These are phyloP conservation scores for Balakata baccata DNA, from an alignment of 345 rosid genomes.

Conservation along the genomic window DNA sequence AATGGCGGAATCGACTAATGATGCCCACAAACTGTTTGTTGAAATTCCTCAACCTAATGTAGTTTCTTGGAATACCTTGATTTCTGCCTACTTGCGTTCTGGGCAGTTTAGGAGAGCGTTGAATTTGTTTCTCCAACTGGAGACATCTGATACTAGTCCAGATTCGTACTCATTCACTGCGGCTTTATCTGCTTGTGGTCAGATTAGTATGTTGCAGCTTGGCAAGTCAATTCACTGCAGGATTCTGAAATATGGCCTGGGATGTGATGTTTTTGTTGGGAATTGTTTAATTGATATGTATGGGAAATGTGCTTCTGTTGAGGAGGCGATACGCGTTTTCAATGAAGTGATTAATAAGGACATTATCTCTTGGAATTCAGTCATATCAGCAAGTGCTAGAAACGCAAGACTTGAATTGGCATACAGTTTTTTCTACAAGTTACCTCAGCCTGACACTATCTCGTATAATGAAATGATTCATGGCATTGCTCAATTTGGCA, in stretches of 20 bases:
- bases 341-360: constrained; percentile 49
- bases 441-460: constrained; percentile 66
- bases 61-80: constrained; percentile 73
- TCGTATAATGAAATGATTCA: constrained; percentile 68
- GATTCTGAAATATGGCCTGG: constrained; percentile 53
- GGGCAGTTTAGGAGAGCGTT: constrained; percentile 50
- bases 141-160: constrained; percentile 40
- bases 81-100: constrained; percentile 51
- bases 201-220: constrained; percentile 29
- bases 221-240: constrained; percentile 59
- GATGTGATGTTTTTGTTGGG: constrained; percentile 39
- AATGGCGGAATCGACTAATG: constrained; percentile 28
- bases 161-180: constrained; percentile 62
- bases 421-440: constrained; percentile 41
- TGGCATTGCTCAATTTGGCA: constrained; percentile 59
- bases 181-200: constrained; percentile 65
- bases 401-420: constrained; percentile 53
- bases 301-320: constrained; percentile 64
- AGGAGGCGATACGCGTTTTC: constrained; percentile 53
- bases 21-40: constrained; percentile 55
- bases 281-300: constrained; percentile 84
- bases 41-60: constrained; percentile 72
- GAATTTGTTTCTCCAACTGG: constrained; percentile 49
- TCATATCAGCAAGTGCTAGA: constrained; percentile 67
- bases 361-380: constrained; percentile 74